These are phyloP conservation scores for Rosa persica DNA, from an alignment of 306 rosid species.

Conservation along the genomic window DNA sequence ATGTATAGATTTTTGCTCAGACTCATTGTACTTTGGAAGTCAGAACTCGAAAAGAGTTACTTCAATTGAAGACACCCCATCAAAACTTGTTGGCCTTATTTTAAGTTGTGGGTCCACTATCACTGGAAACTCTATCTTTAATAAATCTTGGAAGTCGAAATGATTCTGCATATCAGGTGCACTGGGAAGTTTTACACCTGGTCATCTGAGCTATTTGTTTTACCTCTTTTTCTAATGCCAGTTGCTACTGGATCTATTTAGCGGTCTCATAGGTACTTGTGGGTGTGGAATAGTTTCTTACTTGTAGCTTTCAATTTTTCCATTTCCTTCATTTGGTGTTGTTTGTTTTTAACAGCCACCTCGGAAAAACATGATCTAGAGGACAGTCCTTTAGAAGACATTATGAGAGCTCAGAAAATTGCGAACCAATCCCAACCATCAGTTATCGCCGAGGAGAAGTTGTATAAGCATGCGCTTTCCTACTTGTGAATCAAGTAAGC, in stretches of 20 bases:
- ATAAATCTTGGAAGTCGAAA: neutral
- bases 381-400: neutral
- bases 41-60: neutral
- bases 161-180: neutral
- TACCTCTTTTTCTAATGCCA: neutral
- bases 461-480: neutral
- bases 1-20: neutral
- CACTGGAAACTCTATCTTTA: neutral
- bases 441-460: neutral
- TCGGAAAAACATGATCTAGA: neutral
- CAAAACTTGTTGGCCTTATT: neutral
- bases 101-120: neutral
- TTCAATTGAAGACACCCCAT: neutral
- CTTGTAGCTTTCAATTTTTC: neutral
- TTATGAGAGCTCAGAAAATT: neutral
- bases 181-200: neutral
- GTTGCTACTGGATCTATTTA: neutral
- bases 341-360: neutral
- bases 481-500: neutral
- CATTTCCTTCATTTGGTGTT: neutral
- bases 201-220: neutral
- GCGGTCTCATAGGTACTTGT: neutral
- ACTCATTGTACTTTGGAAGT: neutral
- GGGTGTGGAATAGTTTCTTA: neutral
- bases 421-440: neutral